These are phyloP conservation scores for Scheffersomyces parashehatae DNA, from an alignment of 1,139 yeast genomes.

Conservation along the genomic window DNA sequence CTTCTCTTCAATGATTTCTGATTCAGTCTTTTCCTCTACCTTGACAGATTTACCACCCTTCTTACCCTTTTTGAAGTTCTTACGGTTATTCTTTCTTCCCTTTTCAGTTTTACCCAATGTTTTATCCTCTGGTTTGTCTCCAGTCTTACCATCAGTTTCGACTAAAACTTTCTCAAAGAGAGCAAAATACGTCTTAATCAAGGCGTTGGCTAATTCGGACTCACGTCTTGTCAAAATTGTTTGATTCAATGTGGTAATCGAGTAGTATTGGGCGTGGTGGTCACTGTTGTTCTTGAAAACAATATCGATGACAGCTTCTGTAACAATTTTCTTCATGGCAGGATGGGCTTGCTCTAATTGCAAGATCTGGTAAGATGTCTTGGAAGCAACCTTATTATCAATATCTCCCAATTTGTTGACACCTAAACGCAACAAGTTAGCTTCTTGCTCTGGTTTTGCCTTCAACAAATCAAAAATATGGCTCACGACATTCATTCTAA, in stretches of 20 bases:
- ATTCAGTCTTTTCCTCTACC: conserved; percentile 61
- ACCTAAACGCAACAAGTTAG: conserved; percentile 81
- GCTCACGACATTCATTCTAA: conserved; percentile 72
- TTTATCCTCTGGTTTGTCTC: conserved; percentile 43
- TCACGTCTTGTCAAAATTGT: conserved; percentile 83
- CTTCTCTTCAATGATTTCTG: conserved; percentile 78
- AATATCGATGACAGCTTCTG: conserved; percentile 78
- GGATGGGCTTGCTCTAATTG: conserved; percentile 92
- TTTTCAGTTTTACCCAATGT: conserved; percentile 40
- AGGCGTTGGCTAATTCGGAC: conserved; percentile 72
- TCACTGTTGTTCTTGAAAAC: conserved; percentile 76
- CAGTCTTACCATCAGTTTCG: conserved; percentile 55
- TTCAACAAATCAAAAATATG: conserved; percentile 80
- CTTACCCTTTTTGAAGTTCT: conserved; percentile 51
- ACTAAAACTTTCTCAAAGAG: conserved; percentile 80
- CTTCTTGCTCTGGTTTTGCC: conserved; percentile 96
- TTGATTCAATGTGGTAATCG: conserved; percentile 86
- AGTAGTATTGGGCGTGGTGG: conserved; percentile 85
- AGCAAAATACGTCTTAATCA: conserved; percentile 82
- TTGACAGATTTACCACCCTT: conserved; percentile 85
- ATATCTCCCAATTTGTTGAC: conserved; percentile 93
- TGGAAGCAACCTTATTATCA: conserved; percentile 88
- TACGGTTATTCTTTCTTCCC: conserved; percentile 57
- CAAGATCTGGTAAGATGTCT: conserved; percentile 78
- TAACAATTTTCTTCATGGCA: conserved; percentile 83